These are phyloP conservation scores for Chaetoscypha palmicola DNA, from an alignment of 2,329 filamentous ascomycete species.

Conservation along the genomic window DNA sequence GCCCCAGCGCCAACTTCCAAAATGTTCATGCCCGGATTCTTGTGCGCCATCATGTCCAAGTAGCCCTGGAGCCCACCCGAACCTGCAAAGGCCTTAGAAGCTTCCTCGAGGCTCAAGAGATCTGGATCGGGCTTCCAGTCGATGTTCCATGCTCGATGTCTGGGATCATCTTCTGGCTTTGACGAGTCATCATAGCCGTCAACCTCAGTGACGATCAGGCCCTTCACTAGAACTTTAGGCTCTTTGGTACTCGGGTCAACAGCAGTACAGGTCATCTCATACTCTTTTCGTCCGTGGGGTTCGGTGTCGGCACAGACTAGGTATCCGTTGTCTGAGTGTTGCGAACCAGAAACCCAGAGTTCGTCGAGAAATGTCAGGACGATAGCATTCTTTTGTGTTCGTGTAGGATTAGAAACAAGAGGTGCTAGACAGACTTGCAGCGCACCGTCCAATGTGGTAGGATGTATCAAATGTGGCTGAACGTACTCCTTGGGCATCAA, in stretches of 20 bases:
- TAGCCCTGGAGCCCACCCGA: background rate
- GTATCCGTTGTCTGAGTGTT: background rate
- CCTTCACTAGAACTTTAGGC: background rate
- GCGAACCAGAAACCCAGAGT: background rate
- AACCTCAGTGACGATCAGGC: background rate
- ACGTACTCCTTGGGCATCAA: background rate
- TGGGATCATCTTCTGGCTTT: background rate
- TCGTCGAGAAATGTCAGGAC: background rate
- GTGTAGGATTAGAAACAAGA: background rate
- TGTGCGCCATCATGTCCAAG: slow-evolving; percentile 10
- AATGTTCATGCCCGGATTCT: slow-evolving; percentile 18
- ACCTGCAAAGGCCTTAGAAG: background rate
- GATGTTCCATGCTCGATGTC: background rate
- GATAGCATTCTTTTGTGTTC: background rate
- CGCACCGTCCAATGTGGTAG: background rate
- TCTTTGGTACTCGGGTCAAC: background rate
- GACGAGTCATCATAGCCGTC: background rate
- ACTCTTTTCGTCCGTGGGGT: background rate
- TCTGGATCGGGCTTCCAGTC: background rate
- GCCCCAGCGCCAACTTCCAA: slow-evolving; percentile 18
- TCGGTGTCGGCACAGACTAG: background rate
- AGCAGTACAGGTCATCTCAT: background rate
- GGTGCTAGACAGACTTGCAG: background rate
- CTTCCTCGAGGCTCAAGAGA: background rate
- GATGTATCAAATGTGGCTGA: background rate